phyloP scores from a whole-genome alignment of 176 grass and related monocot genomes.

The Panicum miliaceum region DNA sequence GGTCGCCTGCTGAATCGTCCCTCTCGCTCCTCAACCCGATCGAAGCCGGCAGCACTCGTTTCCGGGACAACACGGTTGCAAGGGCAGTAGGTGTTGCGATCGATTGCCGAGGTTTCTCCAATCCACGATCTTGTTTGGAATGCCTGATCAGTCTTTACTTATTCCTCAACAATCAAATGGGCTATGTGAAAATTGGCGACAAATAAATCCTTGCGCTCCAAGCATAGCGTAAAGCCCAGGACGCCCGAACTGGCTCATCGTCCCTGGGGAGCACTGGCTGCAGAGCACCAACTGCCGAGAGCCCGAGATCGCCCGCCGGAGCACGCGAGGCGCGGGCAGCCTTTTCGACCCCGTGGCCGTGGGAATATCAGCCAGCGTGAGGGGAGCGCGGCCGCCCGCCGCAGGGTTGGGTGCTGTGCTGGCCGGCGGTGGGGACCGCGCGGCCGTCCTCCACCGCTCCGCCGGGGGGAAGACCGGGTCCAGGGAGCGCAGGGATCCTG shows the following conservation, averaged over 20 bases:
- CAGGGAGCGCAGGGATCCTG: background rate
- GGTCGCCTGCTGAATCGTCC: background rate
- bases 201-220: too few relatives aligned
- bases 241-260: too few relatives aligned
- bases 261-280: too few relatives aligned
- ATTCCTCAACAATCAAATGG: too few relatives aligned
- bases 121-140: too few relatives aligned
- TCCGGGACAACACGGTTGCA: background rate
- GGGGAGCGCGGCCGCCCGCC: background rate
- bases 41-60: background rate
- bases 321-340: background rate
- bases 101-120: too few relatives aligned
- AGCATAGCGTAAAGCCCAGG: too few relatives aligned
- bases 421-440: background rate
- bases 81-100: background rate
- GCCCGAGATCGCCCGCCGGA: background rate
- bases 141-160: too few relatives aligned
- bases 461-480: slow-evolving; percentile 25
- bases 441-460: background rate
- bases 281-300: too few relatives aligned
- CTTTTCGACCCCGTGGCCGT: background rate
- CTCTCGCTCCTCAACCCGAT: background rate
- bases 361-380: background rate
- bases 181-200: too few relatives aligned
- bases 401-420: background rate